phyloP scores from a whole-genome alignment of 106 monocot genomes.

The Gastrodia elata region DNA sequence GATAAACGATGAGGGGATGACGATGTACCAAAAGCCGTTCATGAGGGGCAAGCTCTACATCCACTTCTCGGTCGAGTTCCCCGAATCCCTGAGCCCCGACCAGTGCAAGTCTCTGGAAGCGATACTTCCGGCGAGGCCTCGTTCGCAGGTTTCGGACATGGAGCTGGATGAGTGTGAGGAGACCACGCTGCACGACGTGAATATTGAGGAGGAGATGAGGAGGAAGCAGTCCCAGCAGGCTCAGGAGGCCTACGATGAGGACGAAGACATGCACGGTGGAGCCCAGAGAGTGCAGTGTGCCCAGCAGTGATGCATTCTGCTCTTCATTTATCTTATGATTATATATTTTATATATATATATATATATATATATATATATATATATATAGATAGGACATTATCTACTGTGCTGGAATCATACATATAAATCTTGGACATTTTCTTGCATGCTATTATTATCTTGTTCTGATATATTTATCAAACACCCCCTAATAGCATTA shows the following conservation, averaged over 20 bases:
- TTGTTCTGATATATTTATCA: no score
- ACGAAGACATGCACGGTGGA: slow-evolving; percentile 45
- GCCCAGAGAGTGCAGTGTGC: slow-evolving; percentile 62
- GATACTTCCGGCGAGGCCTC: slow-evolving; percentile 33
- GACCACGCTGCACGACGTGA: slow-evolving; percentile 54
- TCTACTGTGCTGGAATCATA: no score
- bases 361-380: no score
- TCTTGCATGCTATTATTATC: no score
- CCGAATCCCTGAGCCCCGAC: slow-evolving; percentile 31
- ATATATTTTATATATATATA: no score
- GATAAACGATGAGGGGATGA: slow-evolving; percentile 24
- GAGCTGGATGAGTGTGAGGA: slow-evolving; percentile 68
- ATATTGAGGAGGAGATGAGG: slow-evolving; percentile 64
- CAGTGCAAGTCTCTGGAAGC: slow-evolving; percentile 44
- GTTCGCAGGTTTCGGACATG: slow-evolving; percentile 44
- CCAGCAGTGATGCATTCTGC: slow-evolving; percentile 57
- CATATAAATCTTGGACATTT: no score
- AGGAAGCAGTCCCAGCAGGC: slow-evolving; percentile 46
- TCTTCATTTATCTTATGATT: no score
- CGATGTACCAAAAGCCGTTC: slow-evolving; percentile 19
- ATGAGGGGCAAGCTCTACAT: slow-evolving; percentile 43
- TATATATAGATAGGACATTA: no score
- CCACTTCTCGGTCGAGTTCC: slow-evolving; percentile 59
- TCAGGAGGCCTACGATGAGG: slow-evolving; percentile 63
- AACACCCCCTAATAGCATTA: no score